Evolutionary conservation across 495 filamentous ascomycete species (phyloP), one percentile per base, ranked within the genome.

Genomic region (Neurospora sp.): DNA sequence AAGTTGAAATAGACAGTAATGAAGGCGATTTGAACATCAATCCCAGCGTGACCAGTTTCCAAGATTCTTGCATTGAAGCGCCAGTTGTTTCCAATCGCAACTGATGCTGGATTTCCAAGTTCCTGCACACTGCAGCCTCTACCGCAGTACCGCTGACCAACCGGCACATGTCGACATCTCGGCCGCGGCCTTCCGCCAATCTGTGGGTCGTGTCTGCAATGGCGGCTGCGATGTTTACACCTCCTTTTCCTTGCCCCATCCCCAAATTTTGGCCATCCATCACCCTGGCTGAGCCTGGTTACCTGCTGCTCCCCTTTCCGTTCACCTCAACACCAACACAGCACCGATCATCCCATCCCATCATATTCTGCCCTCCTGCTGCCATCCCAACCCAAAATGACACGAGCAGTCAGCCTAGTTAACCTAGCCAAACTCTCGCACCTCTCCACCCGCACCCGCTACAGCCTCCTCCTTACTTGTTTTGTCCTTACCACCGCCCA

Each of bases 391-490:
- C 22, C 4, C 45, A 53, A 53, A 31, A 61, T 31, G 22, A 14
- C 53, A 31, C 22, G 53, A 61, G 22, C 53, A 61, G 22, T 61
- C 22, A 31, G 31, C 31, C 31, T 35, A 35, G 31, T 31, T 2
- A 16, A 61, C 5, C 22, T 70, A 65, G 42, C 70, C 14, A 74
- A 45, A 44, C 37, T 77, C 42, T 20, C 72, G 59, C 69, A 72
- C 70, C 27, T 76, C 16, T 42, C 74, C 12, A 40, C 68, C 22
- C 70, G 72, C 38, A 65, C 74, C 37, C 72, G 77, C 27, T 74
- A 75, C 72, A 72, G 75, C 4, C 20, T 74, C 9, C 22, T 78
- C 45, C 12, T 61, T 61, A 31, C 53, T 61, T 61, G 53, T 61
- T 61, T 74, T 12, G 12, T 75, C 3, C 61, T 41, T 27, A n/a